phyloP scores from a whole-genome alignment of 1,284 basidiomycete genomes.

The Porogramme epimiltina region DNA sequence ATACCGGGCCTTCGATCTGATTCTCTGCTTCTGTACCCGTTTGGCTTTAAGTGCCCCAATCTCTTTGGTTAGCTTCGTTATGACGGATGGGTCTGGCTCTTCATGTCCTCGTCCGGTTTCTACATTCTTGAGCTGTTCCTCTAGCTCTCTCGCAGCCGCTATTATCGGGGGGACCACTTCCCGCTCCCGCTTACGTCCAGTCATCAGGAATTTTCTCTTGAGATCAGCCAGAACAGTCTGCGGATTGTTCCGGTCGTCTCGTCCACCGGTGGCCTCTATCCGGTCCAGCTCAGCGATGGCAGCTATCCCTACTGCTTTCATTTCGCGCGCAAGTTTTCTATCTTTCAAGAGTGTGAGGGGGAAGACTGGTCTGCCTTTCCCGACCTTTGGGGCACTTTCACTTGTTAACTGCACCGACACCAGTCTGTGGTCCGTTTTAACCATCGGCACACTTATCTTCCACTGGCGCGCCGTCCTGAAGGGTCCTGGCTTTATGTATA shows the following conservation, averaged over 20 bases:
- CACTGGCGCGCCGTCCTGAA: conserved; percentile 25
- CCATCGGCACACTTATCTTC: conserved; percentile 17
- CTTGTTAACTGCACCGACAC: conserved; percentile 27
- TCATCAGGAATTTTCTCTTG: conserved; percentile 1
- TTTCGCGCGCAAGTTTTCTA: conserved; percentile 8
- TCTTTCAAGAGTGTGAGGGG: conserved; percentile 28
- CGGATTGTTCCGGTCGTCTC: not conserved
- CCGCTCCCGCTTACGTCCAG: not conserved
- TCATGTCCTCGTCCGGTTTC: not conserved
- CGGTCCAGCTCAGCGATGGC: not conserved
- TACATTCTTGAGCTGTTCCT: not conserved
- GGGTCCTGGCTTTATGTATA: conserved; percentile 24
- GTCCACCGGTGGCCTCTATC: too few relatives aligned
- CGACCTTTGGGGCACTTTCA: conserved; percentile 27
- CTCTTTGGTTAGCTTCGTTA: not conserved
- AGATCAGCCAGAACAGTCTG: not conserved
- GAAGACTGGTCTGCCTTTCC: conserved; percentile 34
- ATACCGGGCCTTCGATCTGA: not conserved
- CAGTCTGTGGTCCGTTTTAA: conserved; percentile 19
- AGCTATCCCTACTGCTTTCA: not conserved
- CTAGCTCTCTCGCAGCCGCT: not conserved
- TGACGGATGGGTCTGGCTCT: not conserved
- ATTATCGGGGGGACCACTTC: not conserved
- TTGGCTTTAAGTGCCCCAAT: not conserved
- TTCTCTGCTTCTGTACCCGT: not conserved